Percentiles rank a stretch among this genome's conserved stretches.
Evolutionary conservation across 495 filamentous ascomycete genomes (phyloP).

Genomic region (Hypoxylon lienhwacheense): DNA sequence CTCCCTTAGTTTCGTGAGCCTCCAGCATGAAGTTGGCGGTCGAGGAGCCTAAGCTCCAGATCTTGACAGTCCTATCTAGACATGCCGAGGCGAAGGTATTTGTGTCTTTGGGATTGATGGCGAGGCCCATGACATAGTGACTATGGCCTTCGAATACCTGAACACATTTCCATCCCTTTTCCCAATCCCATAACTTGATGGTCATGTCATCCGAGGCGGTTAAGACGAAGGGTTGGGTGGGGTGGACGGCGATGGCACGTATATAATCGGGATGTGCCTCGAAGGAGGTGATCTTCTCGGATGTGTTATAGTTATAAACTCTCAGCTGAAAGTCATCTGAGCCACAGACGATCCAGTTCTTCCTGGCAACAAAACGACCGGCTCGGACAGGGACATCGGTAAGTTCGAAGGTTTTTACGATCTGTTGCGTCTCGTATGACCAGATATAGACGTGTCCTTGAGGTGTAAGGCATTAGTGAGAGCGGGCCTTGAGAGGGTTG

Average conservation of each 20-base stretch:
- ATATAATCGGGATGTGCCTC: slow-evolving; percentile 99
- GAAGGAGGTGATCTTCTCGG: slow-evolving; percentile 97
- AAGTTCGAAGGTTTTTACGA: slow-evolving; percentile 99
- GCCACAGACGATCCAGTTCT: slow-evolving; percentile 99
- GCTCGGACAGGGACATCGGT: slow-evolving; percentile 98
- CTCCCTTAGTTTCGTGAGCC: slow-evolving; percentile 96
- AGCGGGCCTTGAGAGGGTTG: neutral
- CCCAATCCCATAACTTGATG: slow-evolving; percentile 99
- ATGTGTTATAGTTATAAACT: slow-evolving; percentile 97
- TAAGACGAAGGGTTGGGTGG: slow-evolving; percentile 91
- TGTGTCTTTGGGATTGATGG: slow-evolving; percentile 99
- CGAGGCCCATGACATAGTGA: slow-evolving; percentile 98
- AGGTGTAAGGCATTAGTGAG: slow-evolving; percentile 10
- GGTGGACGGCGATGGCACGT: slow-evolving; percentile 95
- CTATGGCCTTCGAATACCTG: slow-evolving; percentile 98
- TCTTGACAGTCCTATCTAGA: slow-evolving; percentile 95
- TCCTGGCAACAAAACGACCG: slow-evolving; percentile 92
- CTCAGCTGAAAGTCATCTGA: slow-evolving; percentile 97
- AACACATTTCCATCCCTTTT: slow-evolving; percentile 96
- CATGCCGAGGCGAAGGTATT: slow-evolving; percentile 97
- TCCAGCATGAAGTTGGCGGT: slow-evolving; percentile 95
- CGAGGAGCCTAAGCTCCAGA: slow-evolving; percentile 90
- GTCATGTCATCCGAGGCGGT: slow-evolving; percentile 99
- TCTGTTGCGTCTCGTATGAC: slow-evolving; percentile 96
- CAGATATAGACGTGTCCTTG: slow-evolving; percentile 97